phyloP scores from a whole-genome alignment of 2,329 filamentous ascomycete species.

The Fusarium metavorans region DNA sequence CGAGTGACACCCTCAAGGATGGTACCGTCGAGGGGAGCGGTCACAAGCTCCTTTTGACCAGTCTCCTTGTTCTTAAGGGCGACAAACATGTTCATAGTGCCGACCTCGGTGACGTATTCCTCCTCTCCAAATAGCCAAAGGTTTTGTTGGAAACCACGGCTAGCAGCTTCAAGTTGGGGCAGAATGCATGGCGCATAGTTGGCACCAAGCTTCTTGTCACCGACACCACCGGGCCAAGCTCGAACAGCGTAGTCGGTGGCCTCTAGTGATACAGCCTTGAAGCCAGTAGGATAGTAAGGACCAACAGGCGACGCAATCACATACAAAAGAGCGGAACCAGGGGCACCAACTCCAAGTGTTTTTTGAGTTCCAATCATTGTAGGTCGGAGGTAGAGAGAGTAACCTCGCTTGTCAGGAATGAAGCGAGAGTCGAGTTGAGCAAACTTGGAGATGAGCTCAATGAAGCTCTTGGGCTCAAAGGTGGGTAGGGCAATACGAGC shows the following conservation, averaged over 20 bases:
- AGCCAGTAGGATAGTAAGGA: slow-evolving; percentile 97
- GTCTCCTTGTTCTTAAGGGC: slow-evolving; percentile 87
- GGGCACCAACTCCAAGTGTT: slow-evolving; percentile 92
- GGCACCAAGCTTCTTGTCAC: slow-evolving; percentile 97
- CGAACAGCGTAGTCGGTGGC: slow-evolving; percentile 97
- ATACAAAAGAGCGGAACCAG: slow-evolving; percentile 90
- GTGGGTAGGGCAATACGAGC: slow-evolving; percentile 93
- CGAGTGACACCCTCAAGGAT: slow-evolving; percentile 96
- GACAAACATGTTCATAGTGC: slow-evolving; percentile 98
- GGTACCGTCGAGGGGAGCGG: slow-evolving; percentile 95
- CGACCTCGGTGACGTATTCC: slow-evolving; percentile 96
- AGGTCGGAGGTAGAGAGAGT: slow-evolving; percentile 94
- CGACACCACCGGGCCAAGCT: slow-evolving; percentile 97
- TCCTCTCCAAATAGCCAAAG: slow-evolving; percentile 97
- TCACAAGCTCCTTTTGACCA: slow-evolving; percentile 91
- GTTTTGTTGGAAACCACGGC: slow-evolving; percentile 96
- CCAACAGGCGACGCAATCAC: slow-evolving; percentile 97
- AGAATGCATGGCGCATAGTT: slow-evolving; percentile 99
- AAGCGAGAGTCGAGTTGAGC: slow-evolving; percentile 87
- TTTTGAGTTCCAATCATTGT: slow-evolving; percentile 98
- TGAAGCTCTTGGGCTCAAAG: slow-evolving; percentile 80
- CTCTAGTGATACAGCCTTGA: slow-evolving; percentile 96
- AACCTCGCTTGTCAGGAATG: slow-evolving; percentile 87
- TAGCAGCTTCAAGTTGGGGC: slow-evolving; percentile 93
- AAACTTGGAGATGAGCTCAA: slow-evolving; percentile 84